Base-by-base conservation (phyloP, 306 rosid genomes). In the Mimosa pudica region DNA sequence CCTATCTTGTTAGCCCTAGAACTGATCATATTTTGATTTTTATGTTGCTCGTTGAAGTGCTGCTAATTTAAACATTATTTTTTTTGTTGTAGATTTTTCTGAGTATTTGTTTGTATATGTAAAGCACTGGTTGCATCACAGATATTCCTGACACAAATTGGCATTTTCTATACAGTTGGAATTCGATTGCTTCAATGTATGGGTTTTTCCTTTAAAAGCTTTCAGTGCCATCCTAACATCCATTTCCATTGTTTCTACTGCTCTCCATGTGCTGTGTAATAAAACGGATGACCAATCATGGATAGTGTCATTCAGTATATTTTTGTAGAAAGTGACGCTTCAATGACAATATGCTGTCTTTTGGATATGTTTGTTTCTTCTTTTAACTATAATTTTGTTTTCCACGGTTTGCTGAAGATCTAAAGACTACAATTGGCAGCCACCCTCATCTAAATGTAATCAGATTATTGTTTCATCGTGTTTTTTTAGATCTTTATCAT, bases 1-100 rank as follows among this genome's bases (percentile, higher is more conserved):
- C 83, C 89, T 77, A 75, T 78, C 81, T 81, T 82, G 74, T 60
- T 38, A 58, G 52, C 48, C 60, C 17, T 38, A 64, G 52, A 48
- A 42, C 38, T 49, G 36, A 49, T 78, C 11, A 35, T 71, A 71
- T 45, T 52, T 57, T 12, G 48, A 16, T 71, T 46, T 57, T 54
- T 51, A n/a, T 71, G 51, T 60, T 55, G 73, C 79, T 74, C 54
- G 11, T 1, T 33, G 73, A 47, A 79, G 33, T 68, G 67, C 70
- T 73, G 4, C 46, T 45, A 38, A 54, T 55, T 44, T 57, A 33
- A 41, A 68, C 69, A 52, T 64, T 57, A 78, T 45, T 77, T 38
- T 33, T 24, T 35, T 77, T 24, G 8, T 49, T 9, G 49, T 35
- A 55, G 18, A 71, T 55, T 61, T 73, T 42, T 35, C 73, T 20